Base-by-base conservation (phyloP, 1,284 basidiomycete genomes). In the Stygiomarasmius scandens region DNA sequence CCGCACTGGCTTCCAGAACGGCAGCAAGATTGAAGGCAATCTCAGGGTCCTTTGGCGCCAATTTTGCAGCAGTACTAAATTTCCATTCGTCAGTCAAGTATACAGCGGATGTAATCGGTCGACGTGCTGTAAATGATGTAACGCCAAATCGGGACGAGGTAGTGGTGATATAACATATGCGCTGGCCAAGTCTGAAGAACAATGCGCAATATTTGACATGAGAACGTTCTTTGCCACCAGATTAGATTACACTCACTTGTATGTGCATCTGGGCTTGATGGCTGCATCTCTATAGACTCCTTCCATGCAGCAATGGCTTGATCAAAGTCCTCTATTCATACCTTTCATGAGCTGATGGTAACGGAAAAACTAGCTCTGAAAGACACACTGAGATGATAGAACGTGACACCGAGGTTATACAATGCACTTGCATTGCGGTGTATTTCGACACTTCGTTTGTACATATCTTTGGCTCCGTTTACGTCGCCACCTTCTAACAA, bases 21-120 rank as follows among this genome's bases (percentile, higher is more conserved):
- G 92, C 93, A 25, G 91, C 95, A 54, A 96, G 83, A 76, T 96
- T 97, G 81, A 95, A 97, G 29, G 93, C 90, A 69, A 96, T 95
- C 74, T 98, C 95, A 66, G 93, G 87, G 77, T 97, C 95, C 69
- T 95, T 90, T 36, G 95, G 95, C 47, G 91, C 84, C 61, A 97
- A 84, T 34, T 88, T 87, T 36, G 90, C 83, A 24, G 95, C 95
- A 65, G 92, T 88, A 62, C 95, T 96, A 72, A 49, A 54, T 47
- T 36, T 20, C 12, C 16, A 55, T 49, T 27, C 48, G 32, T 53
- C 24, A 54, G 51, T 49, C 16, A 51, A 20, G 11, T 22, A 46
- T 52, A 44, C 52, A 29, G 52, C n/a, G 32, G 20, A 47, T 27
- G 49, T 27, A 41, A 60, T 65, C 58, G 57, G 51, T 63, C 58